Evolutionary conservation across 202 grass and related monocot genomes (phyloP).

Genomic region (Musa balbisiana): DNA sequence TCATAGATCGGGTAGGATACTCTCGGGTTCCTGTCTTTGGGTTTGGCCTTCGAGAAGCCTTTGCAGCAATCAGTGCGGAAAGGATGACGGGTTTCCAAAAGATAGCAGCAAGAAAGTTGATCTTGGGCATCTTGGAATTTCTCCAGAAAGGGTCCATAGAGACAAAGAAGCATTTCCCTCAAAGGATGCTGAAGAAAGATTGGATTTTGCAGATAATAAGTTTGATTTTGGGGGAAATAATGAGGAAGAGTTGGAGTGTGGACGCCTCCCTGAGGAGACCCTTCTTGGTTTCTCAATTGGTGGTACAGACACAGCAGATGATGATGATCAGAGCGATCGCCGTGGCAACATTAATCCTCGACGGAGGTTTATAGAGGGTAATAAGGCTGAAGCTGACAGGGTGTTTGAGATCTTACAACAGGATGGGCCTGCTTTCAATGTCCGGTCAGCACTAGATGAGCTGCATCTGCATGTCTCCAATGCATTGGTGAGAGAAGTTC

Average conservation of each 20-base stretch:
- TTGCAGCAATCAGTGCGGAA: conserved; percentile 1
- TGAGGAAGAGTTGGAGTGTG: conserved; percentile 24
- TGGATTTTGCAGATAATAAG: neutral
- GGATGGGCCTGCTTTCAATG: conserved; percentile 72
- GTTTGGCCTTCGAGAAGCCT: conserved; percentile 29
- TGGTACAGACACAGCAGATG: conserved; percentile 15
- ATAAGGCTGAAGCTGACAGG: conserved; percentile 35
- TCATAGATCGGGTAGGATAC: conserved; percentile 16
- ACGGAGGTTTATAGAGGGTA: conserved; percentile 23
- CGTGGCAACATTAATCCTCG: conserved; percentile 1
- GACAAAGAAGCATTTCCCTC: neutral
- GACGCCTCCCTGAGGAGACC: conserved; percentile 32
- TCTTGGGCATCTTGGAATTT: neutral
- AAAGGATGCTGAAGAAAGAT: conserved; percentile 6
- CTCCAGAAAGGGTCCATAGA: neutral
- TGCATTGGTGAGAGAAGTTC: conserved; percentile 51
- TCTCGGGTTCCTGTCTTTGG: conserved; percentile 1
- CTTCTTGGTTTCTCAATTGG: conserved; percentile 48
- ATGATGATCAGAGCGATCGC: neutral
- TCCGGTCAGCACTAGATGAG: conserved; percentile 60
- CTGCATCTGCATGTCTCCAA: conserved; percentile 45
- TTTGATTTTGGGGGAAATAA: conserved; percentile 9
- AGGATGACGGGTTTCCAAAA: neutral
- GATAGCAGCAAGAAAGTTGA: neutral
- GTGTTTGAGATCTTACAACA: conserved; percentile 63